phyloP scores from a whole-genome alignment of 371 early-diverging fungal species.

The Blakeslea trispora region DNA sequence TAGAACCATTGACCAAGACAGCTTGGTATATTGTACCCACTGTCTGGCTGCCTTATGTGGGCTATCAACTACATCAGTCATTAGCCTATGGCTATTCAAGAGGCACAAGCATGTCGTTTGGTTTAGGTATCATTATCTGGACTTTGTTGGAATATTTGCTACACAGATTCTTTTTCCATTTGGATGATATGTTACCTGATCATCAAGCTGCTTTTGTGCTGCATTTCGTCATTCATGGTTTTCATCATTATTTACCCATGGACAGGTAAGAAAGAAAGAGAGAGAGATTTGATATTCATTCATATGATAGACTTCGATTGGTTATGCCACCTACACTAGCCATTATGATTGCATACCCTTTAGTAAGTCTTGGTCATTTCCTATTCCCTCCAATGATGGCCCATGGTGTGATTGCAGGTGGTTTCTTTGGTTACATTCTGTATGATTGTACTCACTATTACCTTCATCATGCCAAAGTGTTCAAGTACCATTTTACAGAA shows the following conservation, averaged over 20 bases:
- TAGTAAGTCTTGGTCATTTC: slow-evolving; percentile 55
- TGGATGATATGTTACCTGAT: slow-evolving; percentile 87
- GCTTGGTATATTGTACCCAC: slow-evolving; percentile 90
- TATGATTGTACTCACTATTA: slow-evolving; percentile 95
- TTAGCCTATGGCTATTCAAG: slow-evolving; percentile 8
- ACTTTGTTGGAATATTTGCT: slow-evolving; percentile 78
- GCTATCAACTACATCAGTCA: slow-evolving; percentile 34
- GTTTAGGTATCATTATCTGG: slow-evolving; percentile 77
- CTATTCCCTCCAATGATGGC: slow-evolving; percentile 57
- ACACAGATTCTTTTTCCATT: slow-evolving; percentile 92
- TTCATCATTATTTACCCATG: slow-evolving; percentile 95
- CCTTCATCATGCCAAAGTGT: slow-evolving; percentile 88
- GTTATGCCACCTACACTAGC: slow-evolving; percentile 95
- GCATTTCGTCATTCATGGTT: slow-evolving; percentile 90
- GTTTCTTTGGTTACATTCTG: slow-evolving; percentile 79
- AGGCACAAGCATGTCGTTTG: slow-evolving; percentile 38
- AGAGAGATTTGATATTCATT: not conserved
- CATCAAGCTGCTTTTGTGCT: slow-evolving; percentile 65
- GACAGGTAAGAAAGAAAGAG: slow-evolving; percentile 61
- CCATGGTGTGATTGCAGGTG: slow-evolving; percentile 75
- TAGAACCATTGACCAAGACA: slow-evolving; percentile 85
- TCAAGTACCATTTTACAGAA: slow-evolving; percentile 69
- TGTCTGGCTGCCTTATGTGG: slow-evolving; percentile 79
- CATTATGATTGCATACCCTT: slow-evolving; percentile 61
- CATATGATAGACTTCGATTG: slow-evolving; percentile 70